These are phyloP conservation scores for Xylariaceae sp. DNA, from an alignment of 2,329 filamentous ascomycete genomes.

Conservation along the genomic window DNA sequence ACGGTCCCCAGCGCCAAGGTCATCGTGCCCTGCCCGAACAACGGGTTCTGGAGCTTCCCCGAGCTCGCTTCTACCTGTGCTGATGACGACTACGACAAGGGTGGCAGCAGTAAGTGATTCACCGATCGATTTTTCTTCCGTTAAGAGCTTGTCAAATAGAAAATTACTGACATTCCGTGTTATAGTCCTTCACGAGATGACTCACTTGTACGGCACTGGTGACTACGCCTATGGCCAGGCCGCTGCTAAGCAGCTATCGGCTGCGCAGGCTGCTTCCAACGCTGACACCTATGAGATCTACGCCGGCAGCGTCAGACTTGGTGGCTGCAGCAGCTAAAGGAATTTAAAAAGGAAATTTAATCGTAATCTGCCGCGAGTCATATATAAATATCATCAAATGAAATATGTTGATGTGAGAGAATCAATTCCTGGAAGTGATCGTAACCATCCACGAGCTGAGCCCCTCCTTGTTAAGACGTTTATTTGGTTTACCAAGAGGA, in stretches of 20 bases:
- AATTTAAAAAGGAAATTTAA: too few relatives aligned
- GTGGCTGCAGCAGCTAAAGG: constrained; percentile 31
- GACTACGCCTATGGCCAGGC: constrained; percentile 28
- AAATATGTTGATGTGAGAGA: too few relatives aligned
- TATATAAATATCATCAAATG: too few relatives aligned
- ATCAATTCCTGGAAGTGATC: too few relatives aligned
- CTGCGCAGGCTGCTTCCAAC: constrained; percentile 28
- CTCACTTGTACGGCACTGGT: constrained; percentile 30
- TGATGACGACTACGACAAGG: constrained; percentile 30
- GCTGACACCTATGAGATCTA: constrained; percentile 32
- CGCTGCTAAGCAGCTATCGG: constrained; percentile 22
- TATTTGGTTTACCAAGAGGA: too few relatives aligned
- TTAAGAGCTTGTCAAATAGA: too few relatives aligned
- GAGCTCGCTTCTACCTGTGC: constrained; percentile 21
- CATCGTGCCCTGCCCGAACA: constrained; percentile 25
- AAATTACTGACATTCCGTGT: too few relatives aligned
- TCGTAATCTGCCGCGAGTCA: too few relatives aligned
- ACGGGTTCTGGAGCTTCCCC: constrained; percentile 25
- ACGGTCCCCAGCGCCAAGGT: constrained; percentile 26
- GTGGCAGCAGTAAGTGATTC: too few relatives aligned
- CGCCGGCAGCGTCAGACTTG: constrained; percentile 30
- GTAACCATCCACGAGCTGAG: too few relatives aligned
- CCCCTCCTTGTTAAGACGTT: too few relatives aligned
- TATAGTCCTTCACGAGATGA: constrained; percentile 30
- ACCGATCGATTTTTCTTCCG: too few relatives aligned